A percentile compares a stretch with the other conserved stretches of the same genome.
Evolutionary conservation across 768 basidiomycete genomes (phyloP).

Genomic region (Boletus tomentosulus): DNA sequence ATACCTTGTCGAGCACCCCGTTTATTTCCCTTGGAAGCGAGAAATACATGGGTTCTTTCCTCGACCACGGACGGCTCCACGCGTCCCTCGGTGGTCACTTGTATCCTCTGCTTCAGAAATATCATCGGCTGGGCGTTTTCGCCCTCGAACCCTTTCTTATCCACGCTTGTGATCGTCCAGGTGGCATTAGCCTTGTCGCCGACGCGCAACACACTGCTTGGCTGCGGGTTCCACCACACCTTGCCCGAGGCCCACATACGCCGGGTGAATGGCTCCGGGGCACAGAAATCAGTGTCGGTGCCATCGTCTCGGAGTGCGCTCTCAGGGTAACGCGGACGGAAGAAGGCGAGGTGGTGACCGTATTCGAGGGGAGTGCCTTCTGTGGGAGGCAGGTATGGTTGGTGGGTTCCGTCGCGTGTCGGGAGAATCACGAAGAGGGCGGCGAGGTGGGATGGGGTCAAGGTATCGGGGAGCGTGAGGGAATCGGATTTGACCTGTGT

Average conservation of each 20-base stretch:
- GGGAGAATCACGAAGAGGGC: conserved; percentile 69
- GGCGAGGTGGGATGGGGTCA: conserved; percentile 53
- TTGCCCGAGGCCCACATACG: conserved; percentile 82
- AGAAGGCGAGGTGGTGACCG: conserved; percentile 73
- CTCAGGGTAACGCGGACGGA: conserved; percentile 63
- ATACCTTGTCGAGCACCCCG: conserved; percentile 41
- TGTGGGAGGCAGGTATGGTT: conserved; percentile 38
- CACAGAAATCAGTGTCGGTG: conserved; percentile 67
- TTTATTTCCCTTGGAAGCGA: conserved; percentile 29
- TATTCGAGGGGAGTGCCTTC: conserved; percentile 43
- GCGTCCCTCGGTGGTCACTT: too few relatives aligned
- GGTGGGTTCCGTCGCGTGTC: conserved; percentile 58
- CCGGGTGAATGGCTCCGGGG: conserved; percentile 66
- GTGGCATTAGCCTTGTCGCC: conserved; percentile 49
- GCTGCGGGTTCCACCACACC: conserved; percentile 52
- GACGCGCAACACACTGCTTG: conserved; percentile 41
- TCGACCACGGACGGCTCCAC: conserved; percentile 50
- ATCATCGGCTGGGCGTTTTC: conserved; percentile 58
- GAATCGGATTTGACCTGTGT: conserved; percentile 36
- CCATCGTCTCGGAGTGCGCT: conserved; percentile 55
- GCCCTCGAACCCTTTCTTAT: conserved; percentile 61
- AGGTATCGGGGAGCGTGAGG: conserved; percentile 45
- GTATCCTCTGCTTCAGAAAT: conserved; percentile 65
- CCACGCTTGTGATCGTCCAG: conserved; percentile 46
- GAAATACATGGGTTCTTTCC: conserved; percentile 67